phyloP scores from a whole-genome alignment of 495 filamentous ascomycete species.

The Lasiosphaeria ovina region DNA sequence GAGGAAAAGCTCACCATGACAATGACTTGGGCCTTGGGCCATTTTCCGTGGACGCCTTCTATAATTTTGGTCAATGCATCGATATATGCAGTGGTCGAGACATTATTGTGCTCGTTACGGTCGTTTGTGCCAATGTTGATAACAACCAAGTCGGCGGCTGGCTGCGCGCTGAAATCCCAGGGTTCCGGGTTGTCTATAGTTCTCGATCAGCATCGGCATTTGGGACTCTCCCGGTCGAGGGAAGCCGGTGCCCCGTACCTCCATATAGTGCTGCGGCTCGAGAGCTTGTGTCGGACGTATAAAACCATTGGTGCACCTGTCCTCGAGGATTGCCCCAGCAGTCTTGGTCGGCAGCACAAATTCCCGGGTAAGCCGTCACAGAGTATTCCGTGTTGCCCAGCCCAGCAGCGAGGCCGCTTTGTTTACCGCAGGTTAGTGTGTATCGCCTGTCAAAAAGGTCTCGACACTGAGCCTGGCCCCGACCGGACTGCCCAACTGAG shows the following conservation, averaged over 20 bases:
- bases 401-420: conserved; percentile 52
- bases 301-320: conserved; percentile 64
- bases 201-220: not conserved
- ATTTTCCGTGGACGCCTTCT: conserved; percentile 57
- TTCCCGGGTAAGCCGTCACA: conserved; percentile 61
- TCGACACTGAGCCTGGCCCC: too few species aligned
- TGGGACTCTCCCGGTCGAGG: too few species aligned
- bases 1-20: conserved; percentile 51
- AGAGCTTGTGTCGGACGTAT: conserved; percentile 57
- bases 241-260: conserved; percentile 23
- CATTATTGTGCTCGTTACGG: conserved; percentile 57
- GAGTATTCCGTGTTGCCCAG: conserved; percentile 63
- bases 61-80: conserved; percentile 59
- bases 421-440: not conserved
- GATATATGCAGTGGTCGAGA: conserved; percentile 52
- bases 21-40: conserved; percentile 61
- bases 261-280: conserved; percentile 52
- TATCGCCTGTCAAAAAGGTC: too few species aligned
- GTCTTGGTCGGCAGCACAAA: conserved; percentile 56
- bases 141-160: conserved; percentile 62
- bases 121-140: conserved; percentile 72
- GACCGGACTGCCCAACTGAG: too few species aligned
- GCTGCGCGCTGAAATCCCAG: conserved; percentile 59
- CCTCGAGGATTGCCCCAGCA: conserved; percentile 59
- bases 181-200: conserved; percentile 49